Evolutionary conservation across 2,329 filamentous ascomycete genomes (phyloP), one percentile per base, ranked within the genome.

Genomic region (Fusarium mexicanum): DNA sequence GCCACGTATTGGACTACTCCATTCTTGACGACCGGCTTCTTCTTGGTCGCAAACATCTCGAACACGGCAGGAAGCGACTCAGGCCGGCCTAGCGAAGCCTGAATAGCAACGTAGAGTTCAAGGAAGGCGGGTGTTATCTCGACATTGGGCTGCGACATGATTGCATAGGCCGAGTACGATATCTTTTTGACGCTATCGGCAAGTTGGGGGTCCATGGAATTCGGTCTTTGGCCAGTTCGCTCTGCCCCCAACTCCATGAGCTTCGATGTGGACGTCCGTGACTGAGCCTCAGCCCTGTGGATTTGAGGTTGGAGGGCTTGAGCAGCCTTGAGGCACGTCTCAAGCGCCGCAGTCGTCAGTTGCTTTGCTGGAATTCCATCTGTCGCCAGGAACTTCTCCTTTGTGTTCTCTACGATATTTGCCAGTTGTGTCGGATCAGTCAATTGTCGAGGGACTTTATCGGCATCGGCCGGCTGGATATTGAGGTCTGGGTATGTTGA

Each of bases 1-100:
- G 86, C 81, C 46, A 85, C 86, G 79, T 91, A 94, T 71, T 84
- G 84, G 60, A 94, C 85, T 14, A 88, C 88, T 22, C 87, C 88
- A 24, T 89, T 87, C 58, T 87, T 86, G 77, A 90, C 85, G 58
- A 87, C 84, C 6, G 95, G 93, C 71, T 91, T 86, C 16, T 94
- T 92, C 83, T 98, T 99, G 76, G 90, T 90, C 55, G 94, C 94
- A 81, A 96, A 98, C 61, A 98, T 87, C 64, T 91, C 86, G 79
- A 99, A 92, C 47, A 95, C 90, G 68, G 92, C 89, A 12, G 96
- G 94, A 71, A 98, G 89, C 50, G 93, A 91, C 73, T 94, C 90
- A 6, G 94, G 91, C 64, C 89, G 91, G 70, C 91, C 89, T 48
- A 98, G 88, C 17, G 91, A 87, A 35, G 91, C 87, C 81, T 98